Percentiles rank a stretch among this genome's conserved stretches.
These are phyloP conservation scores for Fagus sylvatica DNA, from an alignment of 306 rosid species.

Conservation along the genomic window DNA sequence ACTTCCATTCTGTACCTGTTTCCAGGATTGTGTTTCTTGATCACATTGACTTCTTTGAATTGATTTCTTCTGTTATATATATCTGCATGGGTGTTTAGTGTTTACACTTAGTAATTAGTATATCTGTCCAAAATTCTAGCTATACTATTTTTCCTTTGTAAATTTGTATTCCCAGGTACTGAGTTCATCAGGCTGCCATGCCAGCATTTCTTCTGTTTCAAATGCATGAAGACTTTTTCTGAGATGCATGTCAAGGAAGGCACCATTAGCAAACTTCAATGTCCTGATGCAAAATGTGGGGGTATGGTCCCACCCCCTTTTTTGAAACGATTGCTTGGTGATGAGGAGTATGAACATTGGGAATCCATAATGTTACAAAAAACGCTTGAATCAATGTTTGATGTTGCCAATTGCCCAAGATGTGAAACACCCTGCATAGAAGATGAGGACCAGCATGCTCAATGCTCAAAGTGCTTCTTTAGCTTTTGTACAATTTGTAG, in stretches of 20 bases:
- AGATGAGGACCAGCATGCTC: slow-evolving; percentile 87
- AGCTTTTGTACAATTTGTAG: slow-evolving; percentile 86
- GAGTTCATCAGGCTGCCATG: slow-evolving; percentile 72
- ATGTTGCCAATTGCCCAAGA: slow-evolving; percentile 78
- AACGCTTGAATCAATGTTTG: slow-evolving; percentile 81
- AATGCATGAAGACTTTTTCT: slow-evolving; percentile 79
- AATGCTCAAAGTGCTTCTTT: slow-evolving; percentile 73
- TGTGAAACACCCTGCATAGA: slow-evolving; percentile 88
- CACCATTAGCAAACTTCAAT: slow-evolving; percentile 65
- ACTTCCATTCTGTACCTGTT: not conserved
- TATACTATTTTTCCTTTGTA: slow-evolving; percentile 37
- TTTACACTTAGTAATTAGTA: not conserved
- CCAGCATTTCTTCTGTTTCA: slow-evolving; percentile 79
- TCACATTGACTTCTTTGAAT: slow-evolving; percentile 1
- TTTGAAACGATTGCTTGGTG: slow-evolving; percentile 64
- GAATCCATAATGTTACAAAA: slow-evolving; percentile 70
- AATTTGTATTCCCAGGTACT: slow-evolving; percentile 42
- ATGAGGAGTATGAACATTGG: slow-evolving; percentile 77
- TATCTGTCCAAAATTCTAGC: not conserved
- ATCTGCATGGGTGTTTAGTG: not conserved
- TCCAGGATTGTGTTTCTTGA: slow-evolving; percentile 1
- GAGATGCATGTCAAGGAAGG: slow-evolving; percentile 83
- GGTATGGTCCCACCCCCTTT: slow-evolving; percentile 73
- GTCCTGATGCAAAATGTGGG: slow-evolving; percentile 69
- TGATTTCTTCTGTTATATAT: not conserved